phyloP scores from a whole-genome alignment of 2,329 filamentous ascomycete genomes.

The Fusarium irregulare region DNA sequence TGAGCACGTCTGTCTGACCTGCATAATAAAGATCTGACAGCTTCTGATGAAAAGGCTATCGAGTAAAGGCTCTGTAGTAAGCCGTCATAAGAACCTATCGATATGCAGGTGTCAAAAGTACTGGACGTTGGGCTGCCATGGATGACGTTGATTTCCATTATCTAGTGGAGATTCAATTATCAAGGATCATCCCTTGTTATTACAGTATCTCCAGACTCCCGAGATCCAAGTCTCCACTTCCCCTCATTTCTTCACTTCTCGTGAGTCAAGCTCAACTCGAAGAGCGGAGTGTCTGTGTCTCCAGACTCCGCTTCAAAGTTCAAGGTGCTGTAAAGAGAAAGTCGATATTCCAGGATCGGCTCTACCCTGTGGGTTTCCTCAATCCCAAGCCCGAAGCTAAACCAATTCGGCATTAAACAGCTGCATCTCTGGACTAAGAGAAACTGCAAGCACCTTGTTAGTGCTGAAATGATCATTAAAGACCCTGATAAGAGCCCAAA shows the following conservation, averaged over 20 bases:
- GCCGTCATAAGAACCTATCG: constrained; percentile 1
- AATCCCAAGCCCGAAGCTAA: constrained; percentile 29
- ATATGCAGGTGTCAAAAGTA: constrained; percentile 5
- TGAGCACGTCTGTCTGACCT: constrained; percentile 3
- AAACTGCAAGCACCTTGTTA: constrained; percentile 35
- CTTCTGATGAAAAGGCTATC: neutral
- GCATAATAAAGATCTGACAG: constrained; percentile 27
- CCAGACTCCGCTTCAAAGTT: constrained; percentile 7
- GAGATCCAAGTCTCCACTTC: constrained; percentile 43
- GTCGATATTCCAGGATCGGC: constrained; percentile 28
- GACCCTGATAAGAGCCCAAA: constrained; percentile 35
- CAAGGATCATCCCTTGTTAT: constrained; percentile 33
- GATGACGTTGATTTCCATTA: constrained; percentile 37
- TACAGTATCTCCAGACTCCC: neutral
- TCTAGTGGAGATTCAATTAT: constrained; percentile 8
- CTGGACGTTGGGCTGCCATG: constrained; percentile 30
- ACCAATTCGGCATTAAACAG: constrained; percentile 29
- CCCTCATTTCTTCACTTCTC: constrained; percentile 37
- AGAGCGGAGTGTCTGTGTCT: constrained; percentile 16
- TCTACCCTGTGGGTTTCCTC: constrained; percentile 12
- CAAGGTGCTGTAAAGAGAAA: constrained; percentile 23
- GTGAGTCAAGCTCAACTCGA: constrained; percentile 10
- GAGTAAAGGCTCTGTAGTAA: neutral
- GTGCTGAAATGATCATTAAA: constrained; percentile 21
- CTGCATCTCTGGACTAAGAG: constrained; percentile 31